Evolutionary conservation across 768 basidiomycete genomes (phyloP), one percentile per base, ranked within the genome.

Genomic region (Boletus rufocinnamomeus): DNA sequence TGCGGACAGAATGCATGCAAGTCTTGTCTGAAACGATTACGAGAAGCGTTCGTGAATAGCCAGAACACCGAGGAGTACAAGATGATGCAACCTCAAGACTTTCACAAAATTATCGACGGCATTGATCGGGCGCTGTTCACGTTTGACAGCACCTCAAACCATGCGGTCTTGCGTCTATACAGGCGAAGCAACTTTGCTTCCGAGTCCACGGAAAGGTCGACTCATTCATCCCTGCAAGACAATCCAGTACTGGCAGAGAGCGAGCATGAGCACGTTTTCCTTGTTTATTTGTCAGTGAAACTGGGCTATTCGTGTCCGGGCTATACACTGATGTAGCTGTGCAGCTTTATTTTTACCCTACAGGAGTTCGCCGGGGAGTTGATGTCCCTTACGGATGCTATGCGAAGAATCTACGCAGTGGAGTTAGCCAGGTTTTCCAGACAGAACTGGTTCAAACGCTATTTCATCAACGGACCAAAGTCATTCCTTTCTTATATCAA

Each of bases 351-450:
- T 62, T 99, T 98, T 74, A 96, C 94, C 0, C 72, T 98, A 45
- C 94, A 99, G 74, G 97, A 98, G 69, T 98, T 98, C 69, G 84
- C 92, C 9, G 79, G 82, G 57, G 96, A 98, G 72, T 73, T 96
- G 51, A 78, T 89, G 34, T 85, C 84, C 21, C 83, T 98, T 13
- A 82, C 92, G 0, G 91, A 95, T 69, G 87, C 91, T 9, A 91
- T 98, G 80, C 80, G 85, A 51, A 80, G 87, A 56, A 87, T 98
- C 47, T 88, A 90, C 54, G 80, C 76, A 54, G 82, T 85, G 40
- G 88, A 93, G 68, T 79, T 83, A 54, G 77, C 79, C 27, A 74
- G 76, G 45, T 67, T 70, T 0, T 66, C 67, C 17, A 63, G 70
- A 44, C 64, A 69, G 35, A 67, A 70, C 40, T 79, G 77, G 78